Base-by-base conservation (phyloP, 306 rosid genomes). In the Cucurbita ficifolia region DNA sequence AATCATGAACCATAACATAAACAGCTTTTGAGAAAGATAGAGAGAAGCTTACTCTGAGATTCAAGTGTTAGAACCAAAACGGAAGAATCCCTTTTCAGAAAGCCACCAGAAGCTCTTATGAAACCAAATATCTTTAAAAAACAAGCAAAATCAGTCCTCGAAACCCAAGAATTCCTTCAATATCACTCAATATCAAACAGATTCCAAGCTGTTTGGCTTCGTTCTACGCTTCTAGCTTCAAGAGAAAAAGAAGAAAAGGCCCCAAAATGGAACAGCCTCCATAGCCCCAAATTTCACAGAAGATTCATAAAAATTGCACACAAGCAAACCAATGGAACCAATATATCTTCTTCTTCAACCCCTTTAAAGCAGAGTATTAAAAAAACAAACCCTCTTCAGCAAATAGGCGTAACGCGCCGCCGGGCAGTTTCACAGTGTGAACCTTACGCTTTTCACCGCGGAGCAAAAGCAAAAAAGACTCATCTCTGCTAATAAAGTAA, bases 111-210 rank as follows among this genome's bases (percentile, higher is more conserved):
- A 63, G 18, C 18, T 1, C 53, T 65, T 5, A 11, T 42, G 72
- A 19, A 16, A 49, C 39, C 51, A 6, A 64, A 36, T 4, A 10
- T 9, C 73, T 7, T 36, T 3, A 39, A 52, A 13, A 53, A 16
- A 54, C 13, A 11, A 76, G 64, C 7, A 69, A 54, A 77, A 40
- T 19, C 35, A 64, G 71, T 52, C 10, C 63, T 55, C 50, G 49
- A 70, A 53, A 17, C 59, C 65, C 68, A 52, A 52, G 19, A 18
- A 64, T 33, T 61, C 48, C 60, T 16, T 49, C 61, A 49, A 76
- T 78, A 21, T 45, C 42, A 62, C 56, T 52, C 45, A 74, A 73
- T 35, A 18, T 75, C 73, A 46, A 70, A 58, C 79, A 79, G 39
- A 69, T 56, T 46, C 74, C 56, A 70, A 70, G 79, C 48, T 75